A percentile compares a stretch with the other conserved stretches of the same genome.
Evolutionary conservation across 2,329 filamentous ascomycete species (phyloP).

Genomic region (Neospermospora avenae): DNA sequence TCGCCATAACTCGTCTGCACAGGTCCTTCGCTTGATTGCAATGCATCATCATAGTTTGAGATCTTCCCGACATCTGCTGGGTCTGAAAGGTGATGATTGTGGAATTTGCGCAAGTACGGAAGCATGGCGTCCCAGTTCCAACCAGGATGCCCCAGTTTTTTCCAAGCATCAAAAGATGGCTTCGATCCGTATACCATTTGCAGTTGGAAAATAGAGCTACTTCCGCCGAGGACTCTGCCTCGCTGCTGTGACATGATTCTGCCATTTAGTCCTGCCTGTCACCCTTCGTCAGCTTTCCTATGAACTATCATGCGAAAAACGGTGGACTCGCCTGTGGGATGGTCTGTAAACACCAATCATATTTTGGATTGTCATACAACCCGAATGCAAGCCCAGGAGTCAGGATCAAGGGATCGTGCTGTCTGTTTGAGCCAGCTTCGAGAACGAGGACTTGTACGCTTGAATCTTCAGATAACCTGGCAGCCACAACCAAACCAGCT

Average conservation of each 20-base stretch:
- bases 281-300: background rate
- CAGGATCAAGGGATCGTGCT: constrained; percentile 36
- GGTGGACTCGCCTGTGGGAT: constrained; percentile 35
- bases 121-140: constrained; percentile 37
- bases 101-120: constrained; percentile 14
- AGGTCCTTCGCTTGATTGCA: constrained; percentile 11
- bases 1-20: constrained; percentile 15
- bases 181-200: constrained; percentile 12
- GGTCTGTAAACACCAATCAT: constrained; percentile 39
- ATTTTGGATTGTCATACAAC: constrained; percentile 36
- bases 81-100: constrained; percentile 32
- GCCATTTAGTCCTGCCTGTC: constrained; percentile 21
- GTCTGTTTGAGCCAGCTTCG: constrained; percentile 43
- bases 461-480: constrained; percentile 47
- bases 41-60: constrained; percentile 1
- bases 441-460: constrained; percentile 45
- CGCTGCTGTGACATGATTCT: constrained; percentile 25
- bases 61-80: background rate
- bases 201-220: constrained; percentile 34
- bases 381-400: constrained; percentile 36
- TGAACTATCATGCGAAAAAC: constrained; percentile 15
- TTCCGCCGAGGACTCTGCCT: constrained; percentile 38
- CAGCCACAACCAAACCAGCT: constrained; percentile 46
- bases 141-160: constrained; percentile 39
- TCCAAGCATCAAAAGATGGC: constrained; percentile 36